A percentile compares a stretch with the other conserved stretches of the same genome.
phyloP scores from a whole-genome alignment of 2,329 filamentous ascomycete genomes.

The Cladosporium sp. region DNA sequence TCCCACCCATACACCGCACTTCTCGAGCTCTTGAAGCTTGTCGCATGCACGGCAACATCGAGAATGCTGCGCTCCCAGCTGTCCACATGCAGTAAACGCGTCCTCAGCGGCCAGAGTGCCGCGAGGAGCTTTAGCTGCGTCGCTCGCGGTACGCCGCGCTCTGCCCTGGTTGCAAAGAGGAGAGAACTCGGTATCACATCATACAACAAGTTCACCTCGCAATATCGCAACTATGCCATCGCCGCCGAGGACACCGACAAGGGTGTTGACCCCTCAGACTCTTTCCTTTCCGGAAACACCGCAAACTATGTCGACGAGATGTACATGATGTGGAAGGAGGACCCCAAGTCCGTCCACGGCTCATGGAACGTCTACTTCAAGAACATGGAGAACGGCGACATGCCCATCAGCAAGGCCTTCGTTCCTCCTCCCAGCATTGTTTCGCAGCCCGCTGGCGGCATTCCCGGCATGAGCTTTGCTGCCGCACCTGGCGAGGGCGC shows the following conservation, averaged over 20 bases:
- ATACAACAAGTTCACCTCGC: conserved; percentile 40
- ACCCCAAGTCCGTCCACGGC: conserved; percentile 88
- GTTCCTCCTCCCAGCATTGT: conserved; percentile 91
- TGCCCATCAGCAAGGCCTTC: conserved; percentile 97
- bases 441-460: conserved; percentile 72
- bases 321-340: conserved; percentile 96
- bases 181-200: conserved; percentile 41
- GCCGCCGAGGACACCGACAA: conserved; percentile 55
- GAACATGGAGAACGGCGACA: conserved; percentile 97
- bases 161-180: conserved; percentile 45
- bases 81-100: conserved; percentile 61
- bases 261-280: conserved; percentile 82
- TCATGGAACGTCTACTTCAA: conserved; percentile 99
- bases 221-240: conserved; percentile 55
- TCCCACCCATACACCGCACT: neutral
- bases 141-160: conserved; percentile 33
- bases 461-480: conserved; percentile 66
- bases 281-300: conserved; percentile 92
- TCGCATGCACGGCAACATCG: conserved; percentile 16
- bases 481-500: conserved; percentile 64
- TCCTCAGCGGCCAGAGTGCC: conserved; percentile 53
- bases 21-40: conserved; percentile 2
- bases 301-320: conserved; percentile 99
- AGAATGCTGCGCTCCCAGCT: conserved; percentile 71
- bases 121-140: conserved; percentile 41